Evolutionary conservation across 257 asterid species (phyloP).

Genomic region (Euphrasia confusa): DNA sequence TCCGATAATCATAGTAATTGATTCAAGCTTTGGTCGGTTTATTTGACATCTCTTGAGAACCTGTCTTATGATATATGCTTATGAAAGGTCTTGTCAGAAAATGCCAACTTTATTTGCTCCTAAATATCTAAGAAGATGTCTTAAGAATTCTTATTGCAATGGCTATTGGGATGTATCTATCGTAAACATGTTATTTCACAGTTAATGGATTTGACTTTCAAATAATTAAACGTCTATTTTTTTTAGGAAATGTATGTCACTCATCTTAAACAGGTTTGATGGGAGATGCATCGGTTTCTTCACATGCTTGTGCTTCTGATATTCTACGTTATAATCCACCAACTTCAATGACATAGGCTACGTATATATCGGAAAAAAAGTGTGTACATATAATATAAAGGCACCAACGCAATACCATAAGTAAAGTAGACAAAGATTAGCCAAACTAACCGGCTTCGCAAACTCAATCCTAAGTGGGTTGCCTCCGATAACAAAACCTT

Average conservation of each 20-base stretch:
- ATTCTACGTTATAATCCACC: conserved; percentile 20
- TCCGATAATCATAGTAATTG: background rate
- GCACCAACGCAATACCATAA: conserved; percentile 33
- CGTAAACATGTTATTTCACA: conserved; percentile 10
- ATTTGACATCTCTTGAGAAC: conserved; percentile 8
- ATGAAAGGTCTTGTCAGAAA: conserved; percentile 14
- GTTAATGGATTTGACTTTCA: background rate
- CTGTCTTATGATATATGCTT: conserved; percentile 11
- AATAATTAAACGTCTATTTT: background rate
- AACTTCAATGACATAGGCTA: conserved; percentile 25
- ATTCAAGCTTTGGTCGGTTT: conserved; percentile 14
- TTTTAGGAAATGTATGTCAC: background rate
- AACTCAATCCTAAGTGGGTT: conserved; percentile 86
- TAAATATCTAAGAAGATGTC: conserved; percentile 13
- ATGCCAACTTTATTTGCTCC: conserved; percentile 3
- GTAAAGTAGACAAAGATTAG: conserved; percentile 52
- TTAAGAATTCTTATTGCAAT: conserved; percentile 5
- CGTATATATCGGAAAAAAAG: conserved; percentile 25
- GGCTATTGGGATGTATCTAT: conserved; percentile 12
- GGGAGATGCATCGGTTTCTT: conserved; percentile 13
- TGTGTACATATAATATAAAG: conserved; percentile 30
- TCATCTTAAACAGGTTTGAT: conserved; percentile 11
- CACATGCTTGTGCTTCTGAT: conserved; percentile 16
- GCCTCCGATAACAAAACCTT: conserved; percentile 78
- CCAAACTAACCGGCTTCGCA: conserved; percentile 99